Evolutionary conservation across 805 yeast genomes (phyloP), one percentile per base, ranked within the genome.

Genomic region (Scheffersomyces stipitis): DNA sequence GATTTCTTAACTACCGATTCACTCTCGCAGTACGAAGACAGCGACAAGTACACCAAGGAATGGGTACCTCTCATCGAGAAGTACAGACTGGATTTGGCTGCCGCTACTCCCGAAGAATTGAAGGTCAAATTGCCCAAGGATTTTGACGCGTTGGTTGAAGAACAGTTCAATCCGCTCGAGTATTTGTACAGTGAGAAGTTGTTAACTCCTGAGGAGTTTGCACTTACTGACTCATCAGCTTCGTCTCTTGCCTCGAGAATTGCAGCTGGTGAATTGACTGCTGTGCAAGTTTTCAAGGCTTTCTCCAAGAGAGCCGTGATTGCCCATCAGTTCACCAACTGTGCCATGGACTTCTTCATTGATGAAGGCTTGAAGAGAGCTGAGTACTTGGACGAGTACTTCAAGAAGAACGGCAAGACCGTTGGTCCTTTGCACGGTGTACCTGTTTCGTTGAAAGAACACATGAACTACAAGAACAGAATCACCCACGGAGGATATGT

Each of bases 401-500:
- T 46, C 38, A 56, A 53, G 36, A 64, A 66, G 33, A 66, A 75
- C 35, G 80, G 80, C n/a, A 60, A 72, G 39, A 56, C 71, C 2
- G 51, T 75, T 24, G 86, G 86, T 18, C 81, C 84, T 2, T 66
- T 81, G 31, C 86, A 81, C 47, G 88, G 88, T 2, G 58, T 81
- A 20, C 88, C 87, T 2, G 61, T 81, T 22, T 78, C 84, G 0
- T 63, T 81, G 36, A 81, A 81, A 50, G 88, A 83, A 52, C 87
- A 81, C 52, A 72, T 78, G 54, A 67, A 71, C 39, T 73, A 66
- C 49, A 69, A 64, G 37, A 82, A 75, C 18, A 74, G 66, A 42
- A 68, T 74, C 46, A 78, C 83, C 15, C 76, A 76, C 42, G 86
- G 80, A 26, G 77, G 81, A 8, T 79, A 75, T 61, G 85, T 79